Percentiles rank a stretch among this genome's conserved stretches.
phyloP scores from a whole-genome alignment of 257 asterid species.

The Capsicum rhomboideum region DNA sequence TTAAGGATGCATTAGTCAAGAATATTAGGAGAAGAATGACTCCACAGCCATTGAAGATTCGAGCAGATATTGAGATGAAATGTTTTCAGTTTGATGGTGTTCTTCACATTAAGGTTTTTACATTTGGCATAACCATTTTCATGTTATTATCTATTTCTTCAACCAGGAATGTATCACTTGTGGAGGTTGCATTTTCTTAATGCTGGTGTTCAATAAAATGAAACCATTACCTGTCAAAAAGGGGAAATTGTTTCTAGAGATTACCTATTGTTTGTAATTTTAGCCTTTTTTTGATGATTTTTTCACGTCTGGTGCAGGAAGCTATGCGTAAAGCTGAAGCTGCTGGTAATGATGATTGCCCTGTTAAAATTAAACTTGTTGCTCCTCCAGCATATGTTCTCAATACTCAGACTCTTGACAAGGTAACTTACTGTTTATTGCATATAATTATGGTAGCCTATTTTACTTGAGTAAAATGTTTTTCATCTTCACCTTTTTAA shows the following conservation, averaged over 20 bases:
- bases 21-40: constrained; percentile 98
- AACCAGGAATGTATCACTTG: not conserved
- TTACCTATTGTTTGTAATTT: not conserved
- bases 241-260: not conserved
- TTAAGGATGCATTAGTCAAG: constrained; percentile 81
- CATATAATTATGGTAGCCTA: not conserved
- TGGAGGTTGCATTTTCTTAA: not conserved
- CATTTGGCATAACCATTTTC: constrained; percentile 3
- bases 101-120: constrained; percentile 81
- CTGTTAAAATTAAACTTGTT: constrained; percentile 91
- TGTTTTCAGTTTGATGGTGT: constrained; percentile 98
- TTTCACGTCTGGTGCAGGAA: constrained; percentile 33
- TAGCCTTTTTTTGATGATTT: not conserved
- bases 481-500: not conserved
- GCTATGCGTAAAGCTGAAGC: constrained; percentile 99
- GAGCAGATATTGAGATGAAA: constrained; percentile 97
- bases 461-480: not conserved
- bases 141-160: not conserved
- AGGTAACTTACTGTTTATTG: constrained; percentile 32
- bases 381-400: constrained; percentile 98
- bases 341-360: constrained; percentile 91
- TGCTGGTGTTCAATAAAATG: not conserved
- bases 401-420: constrained; percentile 93
- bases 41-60: constrained; percentile 90
- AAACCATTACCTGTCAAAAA: not conserved